Conservation (phyloP, 2,329 filamentous ascomycete species). For the Domatiomyces globalis region DNA sequence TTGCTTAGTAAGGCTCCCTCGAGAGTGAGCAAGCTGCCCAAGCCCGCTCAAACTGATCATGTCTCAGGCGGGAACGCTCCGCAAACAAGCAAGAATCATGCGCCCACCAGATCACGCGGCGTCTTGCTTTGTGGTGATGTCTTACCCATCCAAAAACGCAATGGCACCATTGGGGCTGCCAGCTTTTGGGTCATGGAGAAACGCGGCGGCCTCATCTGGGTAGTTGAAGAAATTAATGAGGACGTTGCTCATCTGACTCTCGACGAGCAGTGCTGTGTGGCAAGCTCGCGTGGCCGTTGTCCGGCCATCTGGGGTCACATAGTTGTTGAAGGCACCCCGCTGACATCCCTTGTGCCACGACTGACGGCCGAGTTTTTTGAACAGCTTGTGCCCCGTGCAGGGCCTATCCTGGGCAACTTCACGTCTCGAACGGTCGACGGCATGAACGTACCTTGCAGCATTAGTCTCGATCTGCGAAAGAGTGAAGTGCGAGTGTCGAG, state of each 20-base stretch:
- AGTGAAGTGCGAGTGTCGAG: conserved; percentile 73
- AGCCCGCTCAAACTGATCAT: conserved; percentile 45
- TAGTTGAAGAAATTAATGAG: conserved; percentile 92
- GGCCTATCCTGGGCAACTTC: conserved; percentile 49
- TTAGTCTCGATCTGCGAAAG: conserved; percentile 57
- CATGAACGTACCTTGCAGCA: conserved; percentile 69
- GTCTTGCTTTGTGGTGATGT: conserved; percentile 92
- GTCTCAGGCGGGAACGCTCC: conserved; percentile 36
- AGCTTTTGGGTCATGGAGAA: conserved; percentile 99
- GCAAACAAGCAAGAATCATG: conserved; percentile 43
- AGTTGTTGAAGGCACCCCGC: conserved; percentile 53
- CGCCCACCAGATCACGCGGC: conserved; percentile 64
- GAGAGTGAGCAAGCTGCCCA: conserved; percentile 31
- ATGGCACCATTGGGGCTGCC: conserved; percentile 79
- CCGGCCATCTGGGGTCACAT: conserved; percentile 67
- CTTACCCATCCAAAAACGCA: conserved; percentile 93
- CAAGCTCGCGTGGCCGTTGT: conserved; percentile 58
- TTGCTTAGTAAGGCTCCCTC: conserved; percentile 69
- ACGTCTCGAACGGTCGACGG: conserved; percentile 66
- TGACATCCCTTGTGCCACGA: conserved; percentile 65
- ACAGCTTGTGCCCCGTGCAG: conserved; percentile 16
- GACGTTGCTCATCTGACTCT: conserved; percentile 67
- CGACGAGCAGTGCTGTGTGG: conserved; percentile 62
- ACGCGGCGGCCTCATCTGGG: conserved; percentile 84
- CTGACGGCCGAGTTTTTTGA: conserved; percentile 59